Conservation (phyloP, 2,329 filamentous ascomycete species). For the Neofusicoccum sp. region DNA sequence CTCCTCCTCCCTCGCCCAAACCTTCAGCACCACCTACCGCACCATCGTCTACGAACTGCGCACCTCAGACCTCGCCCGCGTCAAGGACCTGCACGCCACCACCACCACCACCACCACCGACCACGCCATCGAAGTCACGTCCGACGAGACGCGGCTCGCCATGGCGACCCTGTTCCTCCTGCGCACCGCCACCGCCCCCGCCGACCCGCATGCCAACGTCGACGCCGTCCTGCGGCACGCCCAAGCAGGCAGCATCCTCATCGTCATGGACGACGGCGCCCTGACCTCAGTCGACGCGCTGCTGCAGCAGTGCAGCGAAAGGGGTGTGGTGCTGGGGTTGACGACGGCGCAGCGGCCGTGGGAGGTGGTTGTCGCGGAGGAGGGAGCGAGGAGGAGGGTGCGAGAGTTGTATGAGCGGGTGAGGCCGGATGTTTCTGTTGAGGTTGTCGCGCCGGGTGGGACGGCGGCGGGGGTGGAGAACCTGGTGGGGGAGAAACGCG, state of each 20-base stretch:
- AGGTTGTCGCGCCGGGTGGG: background rate
- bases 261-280: background rate
- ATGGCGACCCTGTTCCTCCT: background rate
- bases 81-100: background rate
- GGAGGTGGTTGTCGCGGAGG: slow-evolving; percentile 2
- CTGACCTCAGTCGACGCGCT: background rate
- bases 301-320: background rate
- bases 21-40: background rate
- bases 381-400: background rate
- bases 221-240: background rate
- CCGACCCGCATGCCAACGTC: background rate
- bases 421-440: background rate
- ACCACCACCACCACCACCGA: background rate
- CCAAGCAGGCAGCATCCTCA: background rate
- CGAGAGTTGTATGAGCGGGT: background rate
- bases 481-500: background rate
- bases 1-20: background rate
- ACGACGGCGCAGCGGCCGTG: slow-evolving; percentile 21
- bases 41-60: background rate
- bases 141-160: background rate
- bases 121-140: background rate
- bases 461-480: background rate
- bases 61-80: background rate
- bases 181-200: background rate
- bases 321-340: slow-evolving; percentile 2